Evolutionary conservation across 164 flowering plant species (phyloP), one percentile per base, ranked within the genome.

Genomic region (Magnolia sinica): DNA sequence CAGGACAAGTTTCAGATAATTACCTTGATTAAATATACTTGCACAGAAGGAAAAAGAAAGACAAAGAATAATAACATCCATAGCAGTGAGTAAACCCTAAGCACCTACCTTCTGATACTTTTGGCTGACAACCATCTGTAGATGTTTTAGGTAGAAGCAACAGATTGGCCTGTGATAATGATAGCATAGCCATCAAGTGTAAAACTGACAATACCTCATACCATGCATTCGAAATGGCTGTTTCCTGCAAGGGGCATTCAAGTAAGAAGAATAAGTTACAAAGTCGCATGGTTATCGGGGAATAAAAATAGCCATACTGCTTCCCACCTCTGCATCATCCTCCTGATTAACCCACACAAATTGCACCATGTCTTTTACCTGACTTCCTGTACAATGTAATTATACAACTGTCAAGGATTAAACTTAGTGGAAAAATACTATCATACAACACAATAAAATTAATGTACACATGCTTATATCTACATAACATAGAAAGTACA

Each of bases 341-440:
- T 92, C 98, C 84, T 96, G 98, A 84, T 96, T 96, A 64, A 91
- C 80, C 99, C 99, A 96, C 71, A 84, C 86, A 90, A 90, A 94
- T 71, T 88, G 90, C 65, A 96, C 90, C 76, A 87, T 88, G 75
- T 91, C 83, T 79, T 94, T 95, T 76, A 96, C 85, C 27, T 83
- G 90, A 81, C 85, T 92, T 69, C 96, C 98, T 95, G 89, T 67
- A 80, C 68, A 77, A 70, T 27, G 74, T 18, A 78, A 24, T 63
- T 29, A 82, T 74, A 20, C 23, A 80, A 73, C 66, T 16, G 58
- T 78, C 74, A 76, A 73, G 23, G 59, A 63, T 64, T 52, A 72
- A 31, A 75, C 19, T 10, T 63, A 74, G 20, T 24, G 1, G 20
- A 20, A 51, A 22, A 13, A 50, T 55, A 2, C 59, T 23, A 72